Percentiles rank a stretch among this genome's conserved stretches.
Conservation (phyloP, 371 early-diverging fungal genomes). For the Conidiobolus incongruus region DNA sequence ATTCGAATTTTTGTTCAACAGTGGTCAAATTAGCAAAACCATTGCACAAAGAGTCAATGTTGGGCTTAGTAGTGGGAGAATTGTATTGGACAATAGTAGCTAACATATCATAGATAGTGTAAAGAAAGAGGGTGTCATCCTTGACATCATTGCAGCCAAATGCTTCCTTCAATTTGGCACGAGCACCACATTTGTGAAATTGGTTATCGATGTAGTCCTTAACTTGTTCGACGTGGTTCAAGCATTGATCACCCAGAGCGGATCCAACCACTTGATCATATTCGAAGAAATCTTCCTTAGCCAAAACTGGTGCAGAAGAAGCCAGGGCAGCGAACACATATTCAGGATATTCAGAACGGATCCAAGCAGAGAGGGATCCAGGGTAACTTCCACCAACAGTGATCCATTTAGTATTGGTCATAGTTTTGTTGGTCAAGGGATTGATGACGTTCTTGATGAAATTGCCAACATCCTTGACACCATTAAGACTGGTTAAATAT, state of each 20-base stretch:
- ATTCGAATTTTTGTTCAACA: background rate
- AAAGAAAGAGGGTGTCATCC: constrained; percentile 1
- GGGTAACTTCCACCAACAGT: constrained; percentile 44
- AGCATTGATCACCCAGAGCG: background rate
- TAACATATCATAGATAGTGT: constrained; percentile 1
- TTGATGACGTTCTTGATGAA: constrained; percentile 18
- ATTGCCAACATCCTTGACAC: constrained; percentile 32
- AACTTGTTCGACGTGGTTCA: background rate
- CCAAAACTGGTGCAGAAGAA: constrained; percentile 43
- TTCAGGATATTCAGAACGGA: constrained; percentile 35
- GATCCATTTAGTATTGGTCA: constrained; percentile 27
- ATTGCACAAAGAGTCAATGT: background rate
- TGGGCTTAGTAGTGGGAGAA: background rate
- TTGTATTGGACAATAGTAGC: constrained; percentile 3
- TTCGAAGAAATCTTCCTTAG: constrained; percentile 28
- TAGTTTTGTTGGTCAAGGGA: background rate
- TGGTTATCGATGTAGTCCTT: background rate
- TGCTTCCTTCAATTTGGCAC: background rate
- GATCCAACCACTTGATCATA: constrained; percentile 12
- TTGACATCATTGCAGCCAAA: background rate
- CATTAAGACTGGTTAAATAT: constrained; percentile 26
- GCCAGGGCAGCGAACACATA: constrained; percentile 40
- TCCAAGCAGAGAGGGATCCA: constrained; percentile 48
- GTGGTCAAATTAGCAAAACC: background rate
- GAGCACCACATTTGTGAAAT: background rate